phyloP scores from a whole-genome alignment of 2,329 filamentous ascomycete species.

The Diaporthe citrichinensis region DNA sequence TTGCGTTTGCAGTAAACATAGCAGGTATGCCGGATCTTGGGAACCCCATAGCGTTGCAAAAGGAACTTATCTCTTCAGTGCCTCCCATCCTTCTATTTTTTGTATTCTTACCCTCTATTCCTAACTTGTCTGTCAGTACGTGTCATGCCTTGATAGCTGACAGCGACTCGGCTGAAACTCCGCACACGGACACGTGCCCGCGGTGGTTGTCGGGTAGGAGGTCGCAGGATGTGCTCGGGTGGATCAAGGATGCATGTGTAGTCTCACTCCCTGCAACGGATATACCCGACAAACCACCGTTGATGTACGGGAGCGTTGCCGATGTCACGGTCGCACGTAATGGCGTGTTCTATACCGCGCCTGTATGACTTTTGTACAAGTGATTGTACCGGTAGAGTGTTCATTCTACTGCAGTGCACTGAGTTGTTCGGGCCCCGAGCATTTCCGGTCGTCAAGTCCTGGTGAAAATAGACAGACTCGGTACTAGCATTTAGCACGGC shows the following conservation, averaged over 20 bases:
- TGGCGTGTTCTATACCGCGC: neutral
- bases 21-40: too few species aligned
- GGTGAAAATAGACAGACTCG: neutral
- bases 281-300: neutral
- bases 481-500: neutral
- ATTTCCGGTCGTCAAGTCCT: neutral
- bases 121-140: too few species aligned
- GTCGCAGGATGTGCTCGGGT: too few species aligned
- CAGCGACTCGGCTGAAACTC: neutral
- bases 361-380: too few species aligned
- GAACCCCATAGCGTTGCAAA: too few species aligned
- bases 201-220: neutral
- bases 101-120: too few species aligned
- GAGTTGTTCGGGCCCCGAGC: too few species aligned
- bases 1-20: too few species aligned
- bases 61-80: too few species aligned
- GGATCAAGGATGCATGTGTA: too few species aligned
- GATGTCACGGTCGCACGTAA: neutral
- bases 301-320: neutral
- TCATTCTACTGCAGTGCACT: too few species aligned
- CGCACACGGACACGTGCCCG: neutral
- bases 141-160: neutral
- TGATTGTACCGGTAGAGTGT: neutral
- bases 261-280: neutral
- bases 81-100: too few species aligned